These are phyloP conservation scores for Yamadazyma sp. DNA, from an alignment of 1,139 yeast genomes.

Conservation along the genomic window DNA sequence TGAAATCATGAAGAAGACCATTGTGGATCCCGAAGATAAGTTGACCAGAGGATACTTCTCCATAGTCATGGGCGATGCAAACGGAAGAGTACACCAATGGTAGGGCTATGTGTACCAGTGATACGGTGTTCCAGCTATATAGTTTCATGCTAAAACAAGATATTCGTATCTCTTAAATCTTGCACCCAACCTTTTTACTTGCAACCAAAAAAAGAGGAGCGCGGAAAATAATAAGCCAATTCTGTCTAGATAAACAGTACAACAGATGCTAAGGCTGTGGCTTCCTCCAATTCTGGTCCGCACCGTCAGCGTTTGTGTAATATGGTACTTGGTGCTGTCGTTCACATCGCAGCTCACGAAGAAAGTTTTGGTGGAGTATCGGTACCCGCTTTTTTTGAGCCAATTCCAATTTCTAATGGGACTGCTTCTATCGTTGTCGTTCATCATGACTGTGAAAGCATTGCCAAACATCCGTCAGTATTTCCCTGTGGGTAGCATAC, in stretches of 20 bases:
- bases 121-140: too few species aligned
- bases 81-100: slow-evolving; percentile 36
- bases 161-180: too few species aligned
- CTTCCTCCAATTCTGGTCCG: slow-evolving; percentile 33
- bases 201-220: not conserved
- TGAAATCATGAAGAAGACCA: slow-evolving; percentile 31
- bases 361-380: slow-evolving; percentile 38
- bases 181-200: not conserved
- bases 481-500: slow-evolving; percentile 36
- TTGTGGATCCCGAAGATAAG: slow-evolving; percentile 37
- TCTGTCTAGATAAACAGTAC: not conserved
- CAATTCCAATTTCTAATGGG: slow-evolving; percentile 49
- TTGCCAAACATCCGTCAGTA: slow-evolving; percentile 20
- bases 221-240: not conserved
- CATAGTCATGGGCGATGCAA: slow-evolving; percentile 38
- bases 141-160: too few species aligned
- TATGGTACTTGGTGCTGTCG: slow-evolving; percentile 50
- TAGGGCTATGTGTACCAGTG: too few species aligned
- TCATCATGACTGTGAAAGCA: slow-evolving; percentile 21
- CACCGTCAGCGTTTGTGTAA: slow-evolving; percentile 33
- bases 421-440: slow-evolving; percentile 28
- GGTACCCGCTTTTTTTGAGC: slow-evolving; percentile 51
- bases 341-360: slow-evolving; percentile 51
- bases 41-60: slow-evolving; percentile 33
- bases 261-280: slow-evolving; percentile 9